Percentiles rank a stretch among this genome's conserved stretches.
phyloP scores from a whole-genome alignment of 2,329 filamentous ascomycete genomes.

The Neocatenulostroma microsporum region DNA sequence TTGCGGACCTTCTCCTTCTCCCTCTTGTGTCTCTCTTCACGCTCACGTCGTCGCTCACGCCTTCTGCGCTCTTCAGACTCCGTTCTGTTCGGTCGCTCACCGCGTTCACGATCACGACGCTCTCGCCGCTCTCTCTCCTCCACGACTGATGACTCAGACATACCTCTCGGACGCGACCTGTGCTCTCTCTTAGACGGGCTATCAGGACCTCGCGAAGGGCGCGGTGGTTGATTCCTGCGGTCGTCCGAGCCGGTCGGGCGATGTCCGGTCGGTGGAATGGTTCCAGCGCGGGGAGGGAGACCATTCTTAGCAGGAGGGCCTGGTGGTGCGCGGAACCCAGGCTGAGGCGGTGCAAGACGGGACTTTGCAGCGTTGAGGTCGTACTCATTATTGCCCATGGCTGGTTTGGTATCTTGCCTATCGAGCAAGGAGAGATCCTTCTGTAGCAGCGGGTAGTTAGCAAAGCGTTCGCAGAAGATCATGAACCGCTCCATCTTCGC shows the following conservation, averaged over 20 bases:
- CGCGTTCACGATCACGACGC: conserved; percentile 33
- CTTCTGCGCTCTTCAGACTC: conserved; percentile 47
- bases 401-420: too few relatives aligned
- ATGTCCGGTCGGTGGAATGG: conserved; percentile 44
- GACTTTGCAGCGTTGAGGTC: background rate
- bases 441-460: conserved; percentile 45
- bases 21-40: conserved; percentile 46
- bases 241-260: conserved; percentile 61
- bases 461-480: conserved; percentile 32
- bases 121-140: conserved; percentile 53
- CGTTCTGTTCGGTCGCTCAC: conserved; percentile 21
- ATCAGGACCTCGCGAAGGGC: conserved; percentile 37
- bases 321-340: conserved; percentile 12
- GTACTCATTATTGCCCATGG: conserved; percentile 32
- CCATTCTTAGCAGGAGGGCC: conserved; percentile 28
- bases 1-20: conserved; percentile 33
- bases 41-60: conserved; percentile 37
- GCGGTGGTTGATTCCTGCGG: conserved; percentile 37
- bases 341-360: too few relatives aligned
- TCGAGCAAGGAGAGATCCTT: conserved; percentile 62
- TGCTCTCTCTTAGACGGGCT: conserved; percentile 34
- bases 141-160: conserved; percentile 70
- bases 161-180: conserved; percentile 54
- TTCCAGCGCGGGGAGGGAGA: conserved; percentile 37
- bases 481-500: conserved; percentile 34